These are phyloP conservation scores for Dendryphion nanum DNA, from an alignment of 2,329 filamentous ascomycete species.

Conservation along the genomic window DNA sequence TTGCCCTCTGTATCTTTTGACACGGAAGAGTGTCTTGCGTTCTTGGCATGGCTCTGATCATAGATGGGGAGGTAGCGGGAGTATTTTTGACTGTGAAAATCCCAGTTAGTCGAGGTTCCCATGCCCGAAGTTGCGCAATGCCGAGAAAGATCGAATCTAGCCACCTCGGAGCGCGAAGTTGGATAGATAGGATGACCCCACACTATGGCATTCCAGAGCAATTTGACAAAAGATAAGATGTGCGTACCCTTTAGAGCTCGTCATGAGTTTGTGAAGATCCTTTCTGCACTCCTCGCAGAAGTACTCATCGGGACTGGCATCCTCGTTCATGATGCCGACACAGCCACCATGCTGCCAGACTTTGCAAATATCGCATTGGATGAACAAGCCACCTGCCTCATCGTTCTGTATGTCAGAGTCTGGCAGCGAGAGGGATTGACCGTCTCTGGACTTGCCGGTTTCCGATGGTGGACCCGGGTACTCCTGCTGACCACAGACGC, in stretches of 20 bases:
- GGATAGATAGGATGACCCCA: too few relatives aligned
- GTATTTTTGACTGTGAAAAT: conserved; percentile 54
- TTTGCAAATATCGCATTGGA: conserved; percentile 96
- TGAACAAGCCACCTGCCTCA: conserved; percentile 90
- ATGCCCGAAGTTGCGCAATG: too few relatives aligned
- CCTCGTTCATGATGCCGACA: conserved; percentile 93
- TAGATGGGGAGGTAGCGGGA: conserved; percentile 63
- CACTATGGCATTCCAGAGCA: too few relatives aligned
- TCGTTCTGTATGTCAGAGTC: conserved; percentile 57
- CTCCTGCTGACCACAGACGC: conserved; percentile 90
- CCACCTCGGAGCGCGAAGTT: too few relatives aligned
- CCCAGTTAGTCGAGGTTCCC: too few relatives aligned
- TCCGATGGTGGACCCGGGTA: conserved; percentile 76
- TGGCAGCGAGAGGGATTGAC: conserved; percentile 52
- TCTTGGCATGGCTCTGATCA: conserved; percentile 50
- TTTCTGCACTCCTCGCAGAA: conserved; percentile 95
- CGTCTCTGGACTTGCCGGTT: conserved; percentile 52
- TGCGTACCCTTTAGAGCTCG: conserved; percentile 79
- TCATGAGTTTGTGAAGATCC: conserved; percentile 82
- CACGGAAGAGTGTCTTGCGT: conserved; percentile 61
- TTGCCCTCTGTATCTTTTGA: conserved; percentile 60
- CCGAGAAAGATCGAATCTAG: too few relatives aligned
- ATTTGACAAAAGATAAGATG: too few relatives aligned
- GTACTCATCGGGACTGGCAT: conserved; percentile 91
- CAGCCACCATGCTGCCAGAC: conserved; percentile 99